These are phyloP conservation scores for Paxillus ammoniavirescens DNA, from an alignment of 768 basidiomycete genomes.

Conservation along the genomic window DNA sequence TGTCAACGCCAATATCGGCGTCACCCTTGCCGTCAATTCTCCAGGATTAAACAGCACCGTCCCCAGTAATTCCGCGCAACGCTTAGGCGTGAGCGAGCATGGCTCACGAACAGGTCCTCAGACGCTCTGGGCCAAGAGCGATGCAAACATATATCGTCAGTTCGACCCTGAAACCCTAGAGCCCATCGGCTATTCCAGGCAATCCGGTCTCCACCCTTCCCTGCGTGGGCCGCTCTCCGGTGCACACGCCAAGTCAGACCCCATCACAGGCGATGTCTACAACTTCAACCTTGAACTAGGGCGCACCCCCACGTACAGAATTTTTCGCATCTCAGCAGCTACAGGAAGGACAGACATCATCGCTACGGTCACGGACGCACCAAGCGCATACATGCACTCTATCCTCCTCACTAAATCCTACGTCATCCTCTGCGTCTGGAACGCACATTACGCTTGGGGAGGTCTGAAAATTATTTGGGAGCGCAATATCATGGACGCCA, in stretches of 20 bases:
- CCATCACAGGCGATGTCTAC: slow-evolving; percentile 24
- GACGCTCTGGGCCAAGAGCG: slow-evolving; percentile 23
- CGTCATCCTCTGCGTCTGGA: slow-evolving; percentile 27
- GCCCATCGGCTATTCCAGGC: slow-evolving; percentile 20
- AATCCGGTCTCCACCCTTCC: slow-evolving; percentile 18
- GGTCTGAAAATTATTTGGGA: slow-evolving; percentile 12
- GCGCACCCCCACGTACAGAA: slow-evolving; percentile 17
- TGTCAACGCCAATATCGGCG: not conserved
- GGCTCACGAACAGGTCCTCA: slow-evolving; percentile 1
- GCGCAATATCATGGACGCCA: slow-evolving; percentile 17
- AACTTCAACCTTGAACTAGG: slow-evolving; percentile 25
- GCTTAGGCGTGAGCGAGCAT: not conserved
- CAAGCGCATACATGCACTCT: slow-evolving; percentile 29
- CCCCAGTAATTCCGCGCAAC: slow-evolving; percentile 1
- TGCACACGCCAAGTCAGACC: slow-evolving; percentile 27
- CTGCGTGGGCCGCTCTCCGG: slow-evolving; percentile 23
- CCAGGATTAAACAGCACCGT: slow-evolving; percentile 10
- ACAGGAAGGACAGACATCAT: slow-evolving; percentile 19
- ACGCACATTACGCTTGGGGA: slow-evolving; percentile 11
- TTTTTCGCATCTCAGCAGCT: slow-evolving; percentile 21
- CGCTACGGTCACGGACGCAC: slow-evolving; percentile 27
- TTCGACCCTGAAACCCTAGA: slow-evolving; percentile 27
- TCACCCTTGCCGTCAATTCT: slow-evolving; percentile 2
- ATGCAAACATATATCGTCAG: slow-evolving; percentile 18
- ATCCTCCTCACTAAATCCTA: slow-evolving; percentile 29